Percentiles rank a stretch among this genome's conserved stretches.
phyloP scores from a whole-genome alignment of 345 rosid genomes.

The Citropsis articulata region DNA sequence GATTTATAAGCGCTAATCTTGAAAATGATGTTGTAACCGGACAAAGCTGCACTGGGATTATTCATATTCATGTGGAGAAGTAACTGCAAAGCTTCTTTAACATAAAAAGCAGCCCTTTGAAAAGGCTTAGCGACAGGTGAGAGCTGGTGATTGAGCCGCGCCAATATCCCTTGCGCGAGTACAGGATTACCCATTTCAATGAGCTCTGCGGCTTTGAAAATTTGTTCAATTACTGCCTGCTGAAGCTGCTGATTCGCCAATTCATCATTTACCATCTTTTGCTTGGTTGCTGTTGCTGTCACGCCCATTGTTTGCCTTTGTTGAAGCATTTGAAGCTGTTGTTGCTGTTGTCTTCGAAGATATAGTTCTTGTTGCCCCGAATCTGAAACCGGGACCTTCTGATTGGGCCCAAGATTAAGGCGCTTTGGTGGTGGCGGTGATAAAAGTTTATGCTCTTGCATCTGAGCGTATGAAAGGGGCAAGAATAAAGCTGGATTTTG shows the following conservation, averaged over 20 bases:
- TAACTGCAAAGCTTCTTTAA: constrained; percentile 70
- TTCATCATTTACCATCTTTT: constrained; percentile 40
- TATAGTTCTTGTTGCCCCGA: constrained; percentile 47
- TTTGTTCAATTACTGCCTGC: constrained; percentile 65
- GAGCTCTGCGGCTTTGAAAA: constrained; percentile 85
- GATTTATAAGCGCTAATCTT: constrained; percentile 80
- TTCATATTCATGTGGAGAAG: constrained; percentile 37
- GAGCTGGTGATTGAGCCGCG: constrained; percentile 99
- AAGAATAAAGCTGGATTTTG: constrained; percentile 52
- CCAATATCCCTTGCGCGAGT: constrained; percentile 99
- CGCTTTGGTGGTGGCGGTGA: constrained; percentile 52
- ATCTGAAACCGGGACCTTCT: constrained; percentile 37
- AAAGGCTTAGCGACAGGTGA: constrained; percentile 71
- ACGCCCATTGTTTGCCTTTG: constrained; percentile 24
- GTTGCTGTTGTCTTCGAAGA: constrained; percentile 25
- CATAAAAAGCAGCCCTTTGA: constrained; percentile 72
- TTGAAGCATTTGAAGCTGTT: constrained; percentile 41
- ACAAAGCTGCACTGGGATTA: constrained; percentile 20
- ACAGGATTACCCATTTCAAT: constrained; percentile 67
- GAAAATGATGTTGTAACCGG: constrained; percentile 52
- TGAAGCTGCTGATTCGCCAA: constrained; percentile 62
- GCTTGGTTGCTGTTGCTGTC: constrained; percentile 21
- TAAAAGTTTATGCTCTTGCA: constrained; percentile 46
- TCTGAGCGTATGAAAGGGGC: constrained; percentile 33
- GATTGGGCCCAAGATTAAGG: constrained; percentile 38